Conservation (phyloP, 257 asterid genomes). For the Solanum lycopersicoides region DNA sequence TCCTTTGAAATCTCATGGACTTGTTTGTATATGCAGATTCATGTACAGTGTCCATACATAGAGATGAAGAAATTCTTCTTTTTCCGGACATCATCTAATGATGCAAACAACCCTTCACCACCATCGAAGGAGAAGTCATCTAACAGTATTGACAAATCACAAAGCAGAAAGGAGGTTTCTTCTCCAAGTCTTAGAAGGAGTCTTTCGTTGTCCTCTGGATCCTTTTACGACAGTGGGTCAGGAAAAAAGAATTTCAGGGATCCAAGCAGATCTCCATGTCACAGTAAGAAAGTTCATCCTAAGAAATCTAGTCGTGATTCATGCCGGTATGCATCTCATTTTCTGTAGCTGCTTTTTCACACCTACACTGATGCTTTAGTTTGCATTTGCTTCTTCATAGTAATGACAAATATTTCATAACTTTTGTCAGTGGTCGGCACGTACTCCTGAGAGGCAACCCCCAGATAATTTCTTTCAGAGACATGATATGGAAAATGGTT, state of each 20-base stretch:
- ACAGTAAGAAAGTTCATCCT: conserved; percentile 31
- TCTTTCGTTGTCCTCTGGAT: conserved; percentile 75
- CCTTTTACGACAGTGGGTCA: conserved; percentile 38
- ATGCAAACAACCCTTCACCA: conserved; percentile 35
- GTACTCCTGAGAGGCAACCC: conserved; percentile 74
- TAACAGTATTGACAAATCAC: conserved; percentile 29
- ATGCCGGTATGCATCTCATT: conserved; percentile 35
- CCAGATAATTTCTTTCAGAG: conserved; percentile 26
- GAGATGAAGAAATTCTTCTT: conserved; percentile 90
- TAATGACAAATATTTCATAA: neutral
- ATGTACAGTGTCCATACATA: conserved; percentile 13
- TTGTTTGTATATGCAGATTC: conserved; percentile 1
- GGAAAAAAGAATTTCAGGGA: conserved; percentile 23
- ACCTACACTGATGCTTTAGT: neutral
- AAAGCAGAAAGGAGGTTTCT: conserved; percentile 30
- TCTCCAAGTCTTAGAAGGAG: conserved; percentile 78
- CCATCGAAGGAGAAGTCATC: conserved; percentile 49
- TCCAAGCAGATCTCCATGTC: conserved; percentile 50
- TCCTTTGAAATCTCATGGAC: neutral
- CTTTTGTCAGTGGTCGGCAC: conserved; percentile 39
- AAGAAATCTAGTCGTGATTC: conserved; percentile 42
- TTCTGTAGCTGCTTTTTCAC: neutral
- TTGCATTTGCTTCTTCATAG: neutral
- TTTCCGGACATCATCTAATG: conserved; percentile 58
- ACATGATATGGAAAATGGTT: conserved; percentile 20